Base-by-base conservation (phyloP, 2,329 filamentous ascomycete species). In the Trichophyton mentagrophytes region DNA sequence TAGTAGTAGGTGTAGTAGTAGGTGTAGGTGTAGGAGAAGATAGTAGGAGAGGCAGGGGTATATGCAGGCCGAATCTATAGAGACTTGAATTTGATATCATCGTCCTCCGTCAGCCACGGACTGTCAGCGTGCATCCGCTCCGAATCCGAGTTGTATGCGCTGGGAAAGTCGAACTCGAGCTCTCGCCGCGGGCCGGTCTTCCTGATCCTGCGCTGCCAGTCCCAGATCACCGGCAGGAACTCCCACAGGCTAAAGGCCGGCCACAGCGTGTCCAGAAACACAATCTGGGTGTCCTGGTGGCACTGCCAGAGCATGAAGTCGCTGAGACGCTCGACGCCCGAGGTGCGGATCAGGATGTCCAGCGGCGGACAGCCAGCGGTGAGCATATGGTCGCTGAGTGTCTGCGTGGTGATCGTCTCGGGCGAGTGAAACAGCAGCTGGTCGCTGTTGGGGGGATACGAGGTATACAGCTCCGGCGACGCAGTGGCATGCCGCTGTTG, bases 271-370 rank as follows among this genome's bases (percentile, higher is more conserved):
- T 95, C 83, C 61, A 96, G 76, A 71, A 97, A 99, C 62, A 95
- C 89, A 65, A 99, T 87, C 63, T 95, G 88, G 0, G 93, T 96
- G 65, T 92, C 81, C 70, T 96, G 84, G 70, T 97, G 91, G 68
- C 89, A 93, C 74, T 99, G 93, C 93, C 93, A 99, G 38, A 99
- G 84, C 91, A 99, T 93, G 69, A 97, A 99, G 72, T 99, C 93
- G 70, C 90, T 96, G 62, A 99, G 78, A 57, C 93, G 83, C 73
- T 91, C 87, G 13, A 99, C 93, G 30, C 91, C 92, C 64, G 90
- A 96, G 3, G 93, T 99, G 58, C 93, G 85, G 58, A 99, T 82
- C 60, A 99, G 85, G 11, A 99, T 81, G 70, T 99, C 93, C 47
- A 97, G 78, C 0, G 93, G 93, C 15, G 93, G 93, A 64, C 88